Evolutionary conservation across 2,329 filamentous ascomycete genomes (phyloP).

Genomic region (Didymosphaeria variabile): DNA sequence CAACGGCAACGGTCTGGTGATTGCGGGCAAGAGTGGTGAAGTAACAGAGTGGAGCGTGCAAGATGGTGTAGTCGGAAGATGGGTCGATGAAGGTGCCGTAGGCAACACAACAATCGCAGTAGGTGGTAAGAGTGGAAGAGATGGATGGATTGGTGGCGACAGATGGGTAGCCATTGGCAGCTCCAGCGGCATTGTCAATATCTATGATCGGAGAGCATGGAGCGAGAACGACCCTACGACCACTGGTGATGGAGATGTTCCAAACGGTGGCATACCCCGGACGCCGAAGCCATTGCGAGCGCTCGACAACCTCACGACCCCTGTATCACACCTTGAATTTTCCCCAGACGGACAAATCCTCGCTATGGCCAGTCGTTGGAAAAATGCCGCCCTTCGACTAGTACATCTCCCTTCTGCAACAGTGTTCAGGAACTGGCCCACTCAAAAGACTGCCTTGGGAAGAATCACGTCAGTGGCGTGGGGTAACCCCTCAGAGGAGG

Average conservation of each 20-base stretch:
- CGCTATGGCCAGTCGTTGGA: slow-evolving; percentile 84
- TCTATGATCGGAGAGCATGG: slow-evolving; percentile 84
- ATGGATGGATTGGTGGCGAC: slow-evolving; percentile 74
- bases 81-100: slow-evolving; percentile 89
- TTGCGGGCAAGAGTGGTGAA: slow-evolving; percentile 86
- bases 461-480: slow-evolving; percentile 71
- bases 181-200: slow-evolving; percentile 86
- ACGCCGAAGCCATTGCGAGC: slow-evolving; percentile 75
- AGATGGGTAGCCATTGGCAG: slow-evolving; percentile 90
- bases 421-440: slow-evolving; percentile 97
- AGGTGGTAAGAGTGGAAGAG: slow-evolving; percentile 72
- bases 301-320: slow-evolving; percentile 88
- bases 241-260: slow-evolving; percentile 29
- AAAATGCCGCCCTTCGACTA: slow-evolving; percentile 85
- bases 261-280: slow-evolving; percentile 64
- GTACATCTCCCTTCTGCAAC: slow-evolving; percentile 92
- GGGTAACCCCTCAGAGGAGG: slow-evolving; percentile 54
- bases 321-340: slow-evolving; percentile 81
- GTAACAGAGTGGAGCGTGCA: slow-evolving; percentile 87
- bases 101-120: slow-evolving; percentile 84
- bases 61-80: slow-evolving; percentile 77
- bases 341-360: slow-evolving; percentile 89
- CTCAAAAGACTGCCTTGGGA: slow-evolving; percentile 85
- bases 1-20: slow-evolving; percentile 80
- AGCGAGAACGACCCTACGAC: slow-evolving; percentile 43